phyloP scores from a whole-genome alignment of 805 yeast genomes.

The Maudiozyma serrabonitensis region DNA sequence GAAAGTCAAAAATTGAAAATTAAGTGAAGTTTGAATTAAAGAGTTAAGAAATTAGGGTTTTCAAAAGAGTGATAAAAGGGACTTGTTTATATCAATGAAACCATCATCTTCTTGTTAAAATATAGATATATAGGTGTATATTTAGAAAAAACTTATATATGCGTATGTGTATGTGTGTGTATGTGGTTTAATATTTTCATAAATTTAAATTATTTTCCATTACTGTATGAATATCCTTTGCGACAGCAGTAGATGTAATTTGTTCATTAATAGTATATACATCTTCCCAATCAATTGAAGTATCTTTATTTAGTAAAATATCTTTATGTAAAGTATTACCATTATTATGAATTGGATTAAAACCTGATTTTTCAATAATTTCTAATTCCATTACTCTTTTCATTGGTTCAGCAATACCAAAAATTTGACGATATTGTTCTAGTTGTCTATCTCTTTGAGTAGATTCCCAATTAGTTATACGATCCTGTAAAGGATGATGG shows the following conservation, averaged over 20 bases:
- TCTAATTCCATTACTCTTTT: slow-evolving; percentile 82
- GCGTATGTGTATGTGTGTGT: not conserved
- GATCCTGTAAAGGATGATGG: slow-evolving; percentile 78
- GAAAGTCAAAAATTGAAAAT: too few relatives aligned
- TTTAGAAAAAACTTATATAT: too few relatives aligned
- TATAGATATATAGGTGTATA: too few relatives aligned
- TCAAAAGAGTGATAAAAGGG: too few relatives aligned
- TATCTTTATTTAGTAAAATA: slow-evolving; percentile 68
- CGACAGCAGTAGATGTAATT: slow-evolving; percentile 32
- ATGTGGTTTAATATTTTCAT: slow-evolving; percentile 12
- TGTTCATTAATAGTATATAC: slow-evolving; percentile 46
- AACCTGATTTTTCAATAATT: slow-evolving; percentile 60
- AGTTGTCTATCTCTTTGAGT: slow-evolving; percentile 60
- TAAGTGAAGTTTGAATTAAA: too few relatives aligned
- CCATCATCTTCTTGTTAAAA: too few relatives aligned
- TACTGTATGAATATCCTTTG: slow-evolving; percentile 57
- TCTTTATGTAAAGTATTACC: slow-evolving; percentile 51
- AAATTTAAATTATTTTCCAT: slow-evolving; percentile 58
- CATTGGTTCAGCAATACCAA: slow-evolving; percentile 92
- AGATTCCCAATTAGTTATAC: slow-evolving; percentile 71
- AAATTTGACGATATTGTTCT: slow-evolving; percentile 71
- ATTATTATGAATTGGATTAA: slow-evolving; percentile 51
- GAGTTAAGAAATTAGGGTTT: too few relatives aligned
- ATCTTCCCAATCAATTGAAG: slow-evolving; percentile 87
- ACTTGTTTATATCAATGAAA: not conserved